Conservation (phyloP, 441 rosid species). For the Lepidium campestre region DNA sequence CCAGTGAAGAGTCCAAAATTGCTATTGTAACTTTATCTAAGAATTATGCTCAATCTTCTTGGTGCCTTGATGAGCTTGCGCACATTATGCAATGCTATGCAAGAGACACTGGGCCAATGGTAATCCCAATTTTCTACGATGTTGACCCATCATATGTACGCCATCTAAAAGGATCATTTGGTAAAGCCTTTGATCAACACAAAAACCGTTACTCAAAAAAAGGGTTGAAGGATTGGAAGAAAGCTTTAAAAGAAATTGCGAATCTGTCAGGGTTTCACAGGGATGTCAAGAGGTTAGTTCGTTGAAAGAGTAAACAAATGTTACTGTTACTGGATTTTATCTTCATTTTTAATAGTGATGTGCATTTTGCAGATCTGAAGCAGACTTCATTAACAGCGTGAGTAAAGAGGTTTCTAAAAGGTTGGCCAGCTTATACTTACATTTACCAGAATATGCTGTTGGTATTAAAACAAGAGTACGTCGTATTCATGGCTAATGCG, state of each 20-base stretch:
- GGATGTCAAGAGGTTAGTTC: too few relatives aligned
- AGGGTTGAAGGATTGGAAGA: neutral
- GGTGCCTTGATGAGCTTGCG: constrained; percentile 13
- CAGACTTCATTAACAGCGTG: neutral
- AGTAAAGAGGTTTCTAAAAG: neutral
- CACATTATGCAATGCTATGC: neutral
- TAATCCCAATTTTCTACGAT: neutral
- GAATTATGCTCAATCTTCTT: constrained; percentile 2
- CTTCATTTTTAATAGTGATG: too few relatives aligned
- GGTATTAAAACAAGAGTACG: neutral
- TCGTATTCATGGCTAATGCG: neutral
- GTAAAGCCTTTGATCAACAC: neutral
- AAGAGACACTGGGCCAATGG: accelerated
- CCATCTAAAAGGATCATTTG: neutral
- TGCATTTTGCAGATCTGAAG: neutral
- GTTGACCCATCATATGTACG: neutral
- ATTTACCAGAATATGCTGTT: neutral
- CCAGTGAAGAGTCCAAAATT: constrained; percentile 4
- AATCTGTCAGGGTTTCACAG: too few relatives aligned
- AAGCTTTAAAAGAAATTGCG: too few relatives aligned
- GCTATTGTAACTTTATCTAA: neutral
- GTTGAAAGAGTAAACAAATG: too few relatives aligned
- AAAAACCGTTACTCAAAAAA: neutral
- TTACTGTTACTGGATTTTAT: too few relatives aligned
- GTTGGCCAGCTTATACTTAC: neutral